Evolutionary conservation across 2,329 filamentous ascomycete genomes (phyloP).

Genomic region (Nigrospora sphaerica): DNA sequence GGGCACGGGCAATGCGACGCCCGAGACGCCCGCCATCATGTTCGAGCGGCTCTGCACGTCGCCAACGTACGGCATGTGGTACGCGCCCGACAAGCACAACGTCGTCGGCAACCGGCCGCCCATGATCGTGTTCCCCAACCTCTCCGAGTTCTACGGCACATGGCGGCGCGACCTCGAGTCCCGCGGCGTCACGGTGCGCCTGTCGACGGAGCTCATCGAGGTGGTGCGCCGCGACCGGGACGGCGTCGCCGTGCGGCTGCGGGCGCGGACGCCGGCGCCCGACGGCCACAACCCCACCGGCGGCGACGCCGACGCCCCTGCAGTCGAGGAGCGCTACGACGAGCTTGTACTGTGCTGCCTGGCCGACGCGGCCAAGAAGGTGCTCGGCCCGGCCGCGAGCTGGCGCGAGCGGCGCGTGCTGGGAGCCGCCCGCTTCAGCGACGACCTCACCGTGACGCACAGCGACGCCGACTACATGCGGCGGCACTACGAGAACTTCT

Average conservation of each 20-base stretch:
- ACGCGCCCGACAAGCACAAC: conserved; percentile 27
- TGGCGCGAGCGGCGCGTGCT: conserved; percentile 60
- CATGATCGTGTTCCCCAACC: conserved; percentile 52
- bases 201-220: conserved; percentile 45
- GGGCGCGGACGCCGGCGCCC: conserved; percentile 24
- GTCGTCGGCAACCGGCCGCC: conserved; percentile 40
- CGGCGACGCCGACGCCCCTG: conserved; percentile 20
- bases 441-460: conserved; percentile 67
- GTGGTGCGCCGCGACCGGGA: conserved; percentile 39
- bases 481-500: conserved; percentile 60
- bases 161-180: conserved; percentile 42
- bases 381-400: conserved; percentile 50
- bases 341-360: conserved; percentile 60
- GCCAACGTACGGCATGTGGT: conserved; percentile 54
- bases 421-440: conserved; percentile 61
- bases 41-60: conserved; percentile 25
- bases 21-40: conserved; percentile 24
- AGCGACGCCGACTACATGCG: conserved; percentile 59
- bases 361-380: conserved; percentile 56
- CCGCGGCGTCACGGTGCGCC: conserved; percentile 41
- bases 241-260: conserved; percentile 40
- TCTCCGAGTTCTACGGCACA: conserved; percentile 45
- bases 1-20: conserved; percentile 24
- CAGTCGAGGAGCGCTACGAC: conserved; percentile 54
- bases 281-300: conserved; percentile 23